Evolutionary conservation across 1,284 basidiomycete species (phyloP).

Genomic region (Tilletia horrida): DNA sequence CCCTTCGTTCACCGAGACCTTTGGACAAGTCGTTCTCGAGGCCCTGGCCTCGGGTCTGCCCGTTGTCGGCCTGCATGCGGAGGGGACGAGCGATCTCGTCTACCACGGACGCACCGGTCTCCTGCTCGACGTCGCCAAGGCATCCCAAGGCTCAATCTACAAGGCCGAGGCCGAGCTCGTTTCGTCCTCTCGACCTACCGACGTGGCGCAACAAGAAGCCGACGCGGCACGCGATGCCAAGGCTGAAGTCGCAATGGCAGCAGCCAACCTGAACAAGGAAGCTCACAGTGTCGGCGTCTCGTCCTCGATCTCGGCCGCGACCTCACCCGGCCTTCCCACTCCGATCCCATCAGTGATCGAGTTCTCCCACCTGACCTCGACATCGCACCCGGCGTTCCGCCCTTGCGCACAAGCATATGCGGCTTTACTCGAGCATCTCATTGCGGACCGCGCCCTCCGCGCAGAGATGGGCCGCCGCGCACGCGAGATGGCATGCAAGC

Average conservation of each 20-base stretch:
- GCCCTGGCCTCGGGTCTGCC: conserved; percentile 62
- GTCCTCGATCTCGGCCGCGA: conserved; percentile 17
- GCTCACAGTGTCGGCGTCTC: conserved; percentile 22
- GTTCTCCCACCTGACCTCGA: conserved; percentile 53
- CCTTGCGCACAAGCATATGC: conserved; percentile 58
- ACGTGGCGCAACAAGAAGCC: neutral
- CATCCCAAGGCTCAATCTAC: conserved; percentile 27
- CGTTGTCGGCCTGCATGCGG: conserved; percentile 62
- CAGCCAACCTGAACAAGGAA: conserved; percentile 31
- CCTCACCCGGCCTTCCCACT: conserved; percentile 24
- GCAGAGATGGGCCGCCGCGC: conserved; percentile 57
- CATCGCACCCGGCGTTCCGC: conserved; percentile 53
- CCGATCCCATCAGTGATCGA: conserved; percentile 39
- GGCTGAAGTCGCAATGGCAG: conserved; percentile 19
- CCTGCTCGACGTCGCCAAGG: conserved; percentile 48
- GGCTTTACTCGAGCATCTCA: conserved; percentile 55
- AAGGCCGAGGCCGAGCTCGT: neutral
- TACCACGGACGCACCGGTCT: conserved; percentile 58
- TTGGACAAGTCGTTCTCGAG: conserved; percentile 63
- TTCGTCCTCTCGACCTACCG: neutral
- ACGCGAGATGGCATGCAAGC: conserved; percentile 55
- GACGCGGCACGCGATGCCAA: conserved; percentile 3
- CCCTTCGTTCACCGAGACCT: conserved; percentile 62
- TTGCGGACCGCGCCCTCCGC: conserved; percentile 55
- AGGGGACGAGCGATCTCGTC: conserved; percentile 63